Conservation (phyloP, 495 filamentous ascomycete genomes). For the Bathelium albidoporum region DNA sequence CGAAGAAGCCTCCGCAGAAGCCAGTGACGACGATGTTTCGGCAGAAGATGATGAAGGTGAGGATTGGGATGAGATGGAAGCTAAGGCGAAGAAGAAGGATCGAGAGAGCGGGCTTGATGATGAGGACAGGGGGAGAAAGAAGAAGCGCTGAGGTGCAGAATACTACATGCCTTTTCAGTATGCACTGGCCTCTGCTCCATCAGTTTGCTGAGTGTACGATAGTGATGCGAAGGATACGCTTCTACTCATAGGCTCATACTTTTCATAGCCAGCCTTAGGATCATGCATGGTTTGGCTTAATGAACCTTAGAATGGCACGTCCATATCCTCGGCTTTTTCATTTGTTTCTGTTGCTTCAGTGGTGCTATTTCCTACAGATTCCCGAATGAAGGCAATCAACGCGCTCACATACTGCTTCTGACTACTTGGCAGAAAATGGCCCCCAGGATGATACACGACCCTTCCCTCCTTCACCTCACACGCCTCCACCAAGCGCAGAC, state of each 20-base stretch:
- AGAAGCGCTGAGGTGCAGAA: slow-evolving; percentile 18
- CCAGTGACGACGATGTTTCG: slow-evolving; percentile 45
- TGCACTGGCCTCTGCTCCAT: background rate
- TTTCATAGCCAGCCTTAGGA: background rate
- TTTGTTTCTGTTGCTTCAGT: slow-evolving; percentile 27
- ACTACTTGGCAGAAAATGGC: slow-evolving; percentile 75
- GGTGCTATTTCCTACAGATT: slow-evolving; percentile 37
- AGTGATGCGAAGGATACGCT: background rate
- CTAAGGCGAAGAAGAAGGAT: slow-evolving; percentile 83
- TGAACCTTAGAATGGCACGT: slow-evolving; percentile 48
- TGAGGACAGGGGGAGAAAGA: slow-evolving; percentile 53
- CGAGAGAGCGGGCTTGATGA: slow-evolving; percentile 61
- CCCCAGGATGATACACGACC: slow-evolving; percentile 79
- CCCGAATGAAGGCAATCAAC: slow-evolving; percentile 63
- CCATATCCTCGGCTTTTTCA: slow-evolving; percentile 51
- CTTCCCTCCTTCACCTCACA: slow-evolving; percentile 48
- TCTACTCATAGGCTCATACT: background rate
- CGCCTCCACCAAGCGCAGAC: slow-evolving; percentile 52
- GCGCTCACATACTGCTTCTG: slow-evolving; percentile 67
- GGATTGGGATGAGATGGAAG: slow-evolving; percentile 87
- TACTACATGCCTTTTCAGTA: background rate
- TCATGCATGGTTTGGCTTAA: background rate
- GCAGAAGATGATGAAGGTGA: slow-evolving; percentile 71
- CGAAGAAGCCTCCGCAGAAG: slow-evolving; percentile 72
- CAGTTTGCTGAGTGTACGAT: background rate